These are phyloP conservation scores for Kwoniella shandongensis DNA, from an alignment of 768 basidiomycete genomes.

Conservation along the genomic window DNA sequence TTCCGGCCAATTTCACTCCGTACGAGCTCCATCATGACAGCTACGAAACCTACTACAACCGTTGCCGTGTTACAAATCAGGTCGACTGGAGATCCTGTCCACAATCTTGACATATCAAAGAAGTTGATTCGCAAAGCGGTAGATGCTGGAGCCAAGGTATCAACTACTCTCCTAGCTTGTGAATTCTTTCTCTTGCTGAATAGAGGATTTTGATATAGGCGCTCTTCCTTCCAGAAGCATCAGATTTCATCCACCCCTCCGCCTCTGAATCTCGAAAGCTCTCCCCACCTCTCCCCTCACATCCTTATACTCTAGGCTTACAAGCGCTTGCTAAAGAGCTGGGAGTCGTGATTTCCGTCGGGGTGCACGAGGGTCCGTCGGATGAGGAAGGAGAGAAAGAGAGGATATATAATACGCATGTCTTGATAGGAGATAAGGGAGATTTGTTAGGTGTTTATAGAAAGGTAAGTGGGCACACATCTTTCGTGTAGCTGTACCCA, in stretches of 20 bases:
- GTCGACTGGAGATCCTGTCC: slow-evolving; percentile 33
- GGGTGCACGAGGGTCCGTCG: slow-evolving; percentile 47
- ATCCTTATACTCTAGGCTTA: slow-evolving; percentile 41
- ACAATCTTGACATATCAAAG: slow-evolving; percentile 38
- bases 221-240: slow-evolving; percentile 51
- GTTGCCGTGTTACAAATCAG: slow-evolving; percentile 39
- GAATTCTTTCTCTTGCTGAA: background rate
- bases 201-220: too few relatives aligned
- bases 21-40: background rate
- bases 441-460: slow-evolving; percentile 32
- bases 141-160: slow-evolving; percentile 39
- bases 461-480: slow-evolving; percentile 31
- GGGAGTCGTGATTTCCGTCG: slow-evolving; percentile 35
- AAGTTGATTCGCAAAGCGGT: slow-evolving; percentile 36
- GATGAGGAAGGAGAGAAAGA: slow-evolving; percentile 31
- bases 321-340: slow-evolving; percentile 45
- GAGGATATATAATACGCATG: slow-evolving; percentile 47
- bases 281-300: slow-evolving; percentile 35
- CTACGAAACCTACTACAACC: slow-evolving; percentile 8
- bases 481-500: background rate
- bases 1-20: too few relatives aligned
- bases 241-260: slow-evolving; percentile 43
- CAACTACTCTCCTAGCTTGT: background rate
- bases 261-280: slow-evolving; percentile 33
- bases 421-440: slow-evolving; percentile 38